A percentile compares a stretch with the other conserved stretches of the same genome.
Evolutionary conservation across 306 rosid genomes (phyloP).

Genomic region (Glycine tomentella): DNA sequence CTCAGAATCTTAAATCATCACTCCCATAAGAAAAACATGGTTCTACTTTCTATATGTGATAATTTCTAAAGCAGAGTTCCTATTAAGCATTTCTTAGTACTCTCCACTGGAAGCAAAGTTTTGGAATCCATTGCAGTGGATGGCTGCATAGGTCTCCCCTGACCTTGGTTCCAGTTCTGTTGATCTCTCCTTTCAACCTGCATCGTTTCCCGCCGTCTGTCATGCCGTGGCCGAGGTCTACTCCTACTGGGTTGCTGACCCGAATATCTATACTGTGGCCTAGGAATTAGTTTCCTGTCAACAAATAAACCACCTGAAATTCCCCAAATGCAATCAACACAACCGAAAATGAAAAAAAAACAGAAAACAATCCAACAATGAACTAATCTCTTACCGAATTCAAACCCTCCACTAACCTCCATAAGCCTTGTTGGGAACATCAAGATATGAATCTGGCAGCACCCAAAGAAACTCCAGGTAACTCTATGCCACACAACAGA

Average conservation of each 20-base stretch:
- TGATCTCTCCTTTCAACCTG: conserved; percentile 68
- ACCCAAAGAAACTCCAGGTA: conserved; percentile 91
- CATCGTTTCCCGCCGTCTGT: conserved; percentile 74
- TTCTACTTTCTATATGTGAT: not conserved
- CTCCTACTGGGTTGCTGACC: conserved; percentile 62
- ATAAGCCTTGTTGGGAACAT: conserved; percentile 90
- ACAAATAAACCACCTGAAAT: conserved; percentile 80
- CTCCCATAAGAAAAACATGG: conserved; percentile 9
- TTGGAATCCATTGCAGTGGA: conserved; percentile 47
- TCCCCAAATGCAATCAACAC: conserved; percentile 14
- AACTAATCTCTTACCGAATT: not conserved
- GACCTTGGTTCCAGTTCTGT: conserved; percentile 58
- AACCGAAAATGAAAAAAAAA: conserved; percentile 29
- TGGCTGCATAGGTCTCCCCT: conserved; percentile 56
- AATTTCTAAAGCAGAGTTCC: conserved; percentile 38
- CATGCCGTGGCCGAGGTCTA: conserved; percentile 84
- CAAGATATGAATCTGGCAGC: conserved; percentile 92
- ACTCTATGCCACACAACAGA: conserved; percentile 50
- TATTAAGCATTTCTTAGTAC: conserved; percentile 35
- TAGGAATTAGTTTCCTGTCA: conserved; percentile 84
- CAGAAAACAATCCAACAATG: conserved; percentile 20
- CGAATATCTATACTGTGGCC: conserved; percentile 83
- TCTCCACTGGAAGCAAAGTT: conserved; percentile 44
- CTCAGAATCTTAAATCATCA: conserved; percentile 21
- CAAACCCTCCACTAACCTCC: conserved; percentile 67